Percentiles rank a stretch among this genome's conserved stretches.
phyloP scores from a whole-genome alignment of 1,139 yeast genomes.

The Meyerozyma guilliermondii region DNA sequence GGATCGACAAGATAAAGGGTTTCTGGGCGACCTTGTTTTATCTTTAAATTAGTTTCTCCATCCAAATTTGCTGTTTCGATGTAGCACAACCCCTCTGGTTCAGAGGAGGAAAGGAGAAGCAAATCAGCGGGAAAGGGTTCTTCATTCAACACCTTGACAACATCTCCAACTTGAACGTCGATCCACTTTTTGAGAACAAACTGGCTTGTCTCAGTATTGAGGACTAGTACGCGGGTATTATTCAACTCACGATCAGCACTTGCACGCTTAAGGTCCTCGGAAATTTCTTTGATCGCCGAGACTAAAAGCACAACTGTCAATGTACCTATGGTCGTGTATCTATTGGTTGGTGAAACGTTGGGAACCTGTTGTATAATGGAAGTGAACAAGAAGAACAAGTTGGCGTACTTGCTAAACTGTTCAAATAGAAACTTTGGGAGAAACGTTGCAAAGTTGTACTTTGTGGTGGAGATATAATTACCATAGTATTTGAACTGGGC shows the following conservation, averaged over 20 bases:
- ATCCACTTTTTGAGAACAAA: conserved; percentile 77
- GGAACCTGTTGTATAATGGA: conserved; percentile 97
- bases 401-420: conserved; percentile 96
- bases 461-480: conserved; percentile 94
- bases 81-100: conserved; percentile 96
- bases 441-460: conserved; percentile 90
- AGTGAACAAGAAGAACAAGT: conserved; percentile 87
- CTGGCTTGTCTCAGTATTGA: conserved; percentile 55
- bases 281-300: conserved; percentile 86
- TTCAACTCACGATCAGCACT: conserved; percentile 87
- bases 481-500: conserved; percentile 56
- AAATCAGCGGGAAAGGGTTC: conserved; percentile 95
- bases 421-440: conserved; percentile 92
- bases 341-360: conserved; percentile 89
- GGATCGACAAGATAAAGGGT: conserved; percentile 75
- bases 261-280: conserved; percentile 88
- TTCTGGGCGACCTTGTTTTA: conserved; percentile 80
- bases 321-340: conserved; percentile 94
- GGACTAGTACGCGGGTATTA: conserved; percentile 67
- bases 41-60: conserved; percentile 95
- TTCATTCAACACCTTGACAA: conserved; percentile 78
- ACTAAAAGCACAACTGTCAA: conserved; percentile 77
- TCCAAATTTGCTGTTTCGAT: conserved; percentile 97
- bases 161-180: conserved; percentile 85
- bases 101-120: conserved; percentile 80